phyloP scores from a whole-genome alignment of 495 filamentous ascomycete species.

The Acidiella bohemica region DNA sequence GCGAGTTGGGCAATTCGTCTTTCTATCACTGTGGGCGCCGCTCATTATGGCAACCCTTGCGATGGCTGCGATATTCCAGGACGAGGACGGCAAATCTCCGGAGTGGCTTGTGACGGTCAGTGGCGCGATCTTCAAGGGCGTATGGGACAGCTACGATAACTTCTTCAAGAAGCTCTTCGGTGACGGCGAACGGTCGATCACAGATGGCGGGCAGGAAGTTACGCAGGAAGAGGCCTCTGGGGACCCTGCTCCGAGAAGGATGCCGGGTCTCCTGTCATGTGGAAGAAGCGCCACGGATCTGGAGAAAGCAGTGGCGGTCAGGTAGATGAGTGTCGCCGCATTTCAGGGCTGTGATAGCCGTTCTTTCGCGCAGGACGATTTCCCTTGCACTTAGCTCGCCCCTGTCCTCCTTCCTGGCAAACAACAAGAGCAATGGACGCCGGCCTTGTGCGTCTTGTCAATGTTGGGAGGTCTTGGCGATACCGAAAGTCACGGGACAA shows the following conservation, averaged over 20 bases:
- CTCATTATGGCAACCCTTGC: conserved; percentile 40
- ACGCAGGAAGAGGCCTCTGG: not conserved
- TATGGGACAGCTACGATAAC: conserved; percentile 68
- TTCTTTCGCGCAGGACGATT: no score
- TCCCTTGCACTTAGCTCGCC: no score
- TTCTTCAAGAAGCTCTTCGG: conserved; percentile 59
- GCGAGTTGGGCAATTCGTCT: conserved; percentile 45
- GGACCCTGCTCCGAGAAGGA: not conserved
- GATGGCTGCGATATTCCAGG: conserved; percentile 34
- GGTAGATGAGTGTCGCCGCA: no score
- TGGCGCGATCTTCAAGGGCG: conserved; percentile 35
- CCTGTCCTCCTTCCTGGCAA: no score
- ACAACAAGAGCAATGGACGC: no score
- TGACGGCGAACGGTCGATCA: conserved; percentile 70
- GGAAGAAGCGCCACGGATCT: no score
- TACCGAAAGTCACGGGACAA: no score
- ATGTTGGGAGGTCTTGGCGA: no score
- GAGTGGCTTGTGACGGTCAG: conserved; percentile 45
- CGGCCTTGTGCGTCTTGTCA: no score
- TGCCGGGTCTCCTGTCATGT: not conserved
- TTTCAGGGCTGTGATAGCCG: no score
- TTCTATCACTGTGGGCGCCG: conserved; percentile 49
- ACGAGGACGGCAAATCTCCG: conserved; percentile 52
- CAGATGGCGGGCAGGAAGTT: conserved; percentile 16
- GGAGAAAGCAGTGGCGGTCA: no score